Conservation (phyloP, 129 eudicot genomes). For the Tagetes patula region DNA sequence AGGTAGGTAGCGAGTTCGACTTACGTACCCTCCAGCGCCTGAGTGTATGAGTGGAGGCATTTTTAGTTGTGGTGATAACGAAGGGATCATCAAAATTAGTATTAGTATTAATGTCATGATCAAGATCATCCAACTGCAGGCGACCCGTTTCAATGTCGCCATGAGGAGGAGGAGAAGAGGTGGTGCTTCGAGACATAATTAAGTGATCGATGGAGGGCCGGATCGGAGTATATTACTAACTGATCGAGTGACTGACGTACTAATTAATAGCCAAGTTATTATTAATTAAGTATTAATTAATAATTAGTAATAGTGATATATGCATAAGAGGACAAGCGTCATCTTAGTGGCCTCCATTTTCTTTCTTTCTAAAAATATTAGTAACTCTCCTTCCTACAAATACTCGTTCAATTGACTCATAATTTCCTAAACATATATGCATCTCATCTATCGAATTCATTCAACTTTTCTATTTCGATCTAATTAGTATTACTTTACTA, state of each 20-base stretch:
- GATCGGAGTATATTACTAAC: no score
- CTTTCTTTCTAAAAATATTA: not conserved
- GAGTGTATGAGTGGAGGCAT: conserved; percentile 64
- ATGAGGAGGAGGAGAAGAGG: conserved; percentile 17
- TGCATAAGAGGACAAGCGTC: not conserved
- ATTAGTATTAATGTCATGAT: not conserved
- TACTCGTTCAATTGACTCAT: no score
- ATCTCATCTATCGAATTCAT: no score
- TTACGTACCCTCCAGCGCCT: conserved; percentile 81
- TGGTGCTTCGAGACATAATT: conserved; percentile 3
- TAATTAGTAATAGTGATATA: no score
- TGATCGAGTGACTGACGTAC: no score
- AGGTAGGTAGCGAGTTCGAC: no score
- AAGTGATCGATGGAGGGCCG: not conserved
- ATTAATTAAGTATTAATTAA: no score
- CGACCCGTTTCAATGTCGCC: conserved; percentile 44
- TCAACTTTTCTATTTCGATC: no score
- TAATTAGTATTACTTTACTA: no score
- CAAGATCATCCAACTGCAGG: no score
- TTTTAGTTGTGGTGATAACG: conserved; percentile 71
- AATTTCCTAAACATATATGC: no score
- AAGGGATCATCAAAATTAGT: conserved; percentile 65
- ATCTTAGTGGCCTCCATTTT: not conserved
- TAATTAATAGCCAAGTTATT: no score
- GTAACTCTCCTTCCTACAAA: not conserved